Percentiles rank a stretch among this genome's conserved stretches.
Conservation (phyloP, 2,329 filamentous ascomycete genomes). For the Talaromyces albobiverticillius region DNA sequence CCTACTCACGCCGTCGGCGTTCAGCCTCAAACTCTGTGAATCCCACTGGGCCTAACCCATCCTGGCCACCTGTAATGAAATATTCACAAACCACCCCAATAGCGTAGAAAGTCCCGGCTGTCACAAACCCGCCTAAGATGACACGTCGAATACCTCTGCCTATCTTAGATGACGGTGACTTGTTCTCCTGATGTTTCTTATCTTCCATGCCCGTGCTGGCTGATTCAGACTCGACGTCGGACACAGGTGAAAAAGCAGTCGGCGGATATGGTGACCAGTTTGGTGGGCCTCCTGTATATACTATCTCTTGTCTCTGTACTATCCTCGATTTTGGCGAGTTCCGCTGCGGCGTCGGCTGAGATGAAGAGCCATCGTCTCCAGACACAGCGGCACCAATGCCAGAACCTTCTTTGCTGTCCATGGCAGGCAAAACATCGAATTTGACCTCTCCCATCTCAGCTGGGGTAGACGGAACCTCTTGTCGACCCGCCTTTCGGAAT, state of each 20-base stretch:
- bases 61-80: constrained; percentile 39
- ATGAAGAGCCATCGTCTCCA: background rate
- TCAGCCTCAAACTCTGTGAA: constrained; percentile 40
- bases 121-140: constrained; percentile 32
- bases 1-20: constrained; percentile 21
- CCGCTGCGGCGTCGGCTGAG: background rate
- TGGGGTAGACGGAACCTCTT: background rate
- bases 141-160: constrained; percentile 29
- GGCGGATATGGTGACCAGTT: constrained; percentile 26
- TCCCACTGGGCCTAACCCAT: constrained; percentile 36
- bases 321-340: constrained; percentile 18
- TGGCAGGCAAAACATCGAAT: background rate
- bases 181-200: constrained; percentile 4
- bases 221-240: background rate
- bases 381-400: background rate
- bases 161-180: constrained; percentile 15
- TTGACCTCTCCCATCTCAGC: background rate
- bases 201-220: background rate
- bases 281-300: constrained; percentile 21
- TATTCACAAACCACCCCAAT: constrained; percentile 40
- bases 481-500: constrained; percentile 21
- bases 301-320: constrained; percentile 22
- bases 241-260: background rate
- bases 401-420: background rate
- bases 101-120: constrained; percentile 40